A percentile compares a stretch with the other conserved stretches of the same genome.
phyloP scores from a whole-genome alignment of 1,139 yeast genomes.

The Spathaspora sp. region DNA sequence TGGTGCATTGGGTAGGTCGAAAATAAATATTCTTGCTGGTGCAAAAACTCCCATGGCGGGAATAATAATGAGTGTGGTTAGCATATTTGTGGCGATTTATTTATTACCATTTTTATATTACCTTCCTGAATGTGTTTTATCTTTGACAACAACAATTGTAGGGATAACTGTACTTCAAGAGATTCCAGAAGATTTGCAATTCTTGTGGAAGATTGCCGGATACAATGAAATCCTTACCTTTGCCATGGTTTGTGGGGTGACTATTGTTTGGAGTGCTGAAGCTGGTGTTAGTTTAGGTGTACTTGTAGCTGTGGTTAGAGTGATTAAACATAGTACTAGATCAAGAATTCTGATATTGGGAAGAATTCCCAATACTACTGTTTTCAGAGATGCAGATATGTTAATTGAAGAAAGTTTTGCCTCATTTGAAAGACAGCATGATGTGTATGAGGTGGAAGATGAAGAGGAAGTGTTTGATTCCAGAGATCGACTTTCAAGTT shows the following conservation, averaged over 20 bases:
- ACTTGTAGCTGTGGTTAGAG: conserved; percentile 26
- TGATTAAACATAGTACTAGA: conserved; percentile 27
- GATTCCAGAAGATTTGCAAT: conserved; percentile 29
- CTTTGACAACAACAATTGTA: conserved; percentile 34
- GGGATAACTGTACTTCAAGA: conserved; percentile 38
- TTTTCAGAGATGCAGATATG: conserved; percentile 36
- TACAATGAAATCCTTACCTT: conserved; percentile 32
- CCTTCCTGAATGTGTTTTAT: conserved; percentile 35
- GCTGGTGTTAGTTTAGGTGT: conserved; percentile 34
- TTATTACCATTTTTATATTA: conserved; percentile 26
- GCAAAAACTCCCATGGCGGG: conserved; percentile 35
- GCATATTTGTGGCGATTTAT: conserved; percentile 23
- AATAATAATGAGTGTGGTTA: conserved; percentile 26
- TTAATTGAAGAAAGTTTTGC: conserved; percentile 34
- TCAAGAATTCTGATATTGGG: conserved; percentile 36
- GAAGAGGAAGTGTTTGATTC: neutral
- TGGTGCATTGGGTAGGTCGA: conserved; percentile 39
- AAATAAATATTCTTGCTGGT: conserved; percentile 33
- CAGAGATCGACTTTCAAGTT: conserved; percentile 16
- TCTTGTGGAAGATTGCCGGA: conserved; percentile 31
- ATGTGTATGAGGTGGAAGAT: conserved; percentile 6
- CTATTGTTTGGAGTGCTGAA: conserved; percentile 33
- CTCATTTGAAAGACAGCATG: conserved; percentile 11
- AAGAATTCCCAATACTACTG: conserved; percentile 30
- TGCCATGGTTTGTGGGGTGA: conserved; percentile 21